phyloP scores from a whole-genome alignment of 2,329 filamentous ascomycete species.

The Diaporthe sp. region DNA sequence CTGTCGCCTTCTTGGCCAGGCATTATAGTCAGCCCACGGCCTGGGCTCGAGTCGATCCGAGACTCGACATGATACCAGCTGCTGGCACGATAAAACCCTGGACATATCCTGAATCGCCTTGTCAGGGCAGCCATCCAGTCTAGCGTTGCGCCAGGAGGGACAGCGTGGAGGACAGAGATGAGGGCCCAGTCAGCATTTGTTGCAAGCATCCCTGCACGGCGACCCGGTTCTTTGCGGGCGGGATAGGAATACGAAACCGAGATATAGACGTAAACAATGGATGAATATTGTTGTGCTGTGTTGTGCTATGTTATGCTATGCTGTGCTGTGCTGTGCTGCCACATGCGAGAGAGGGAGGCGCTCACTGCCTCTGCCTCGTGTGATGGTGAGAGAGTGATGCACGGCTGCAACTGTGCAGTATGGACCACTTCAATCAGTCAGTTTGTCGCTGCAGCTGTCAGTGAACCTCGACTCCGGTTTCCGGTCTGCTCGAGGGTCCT shows the following conservation, averaged over 20 bases:
- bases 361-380: neutral
- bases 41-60: conserved; percentile 24
- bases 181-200: neutral
- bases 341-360: neutral
- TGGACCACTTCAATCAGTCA: neutral
- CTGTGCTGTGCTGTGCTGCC: conserved; percentile 2
- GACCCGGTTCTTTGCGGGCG: neutral
- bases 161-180: neutral
- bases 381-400: neutral
- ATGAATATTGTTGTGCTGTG: neutral
- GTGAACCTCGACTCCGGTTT: conserved; percentile 18
- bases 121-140: neutral
- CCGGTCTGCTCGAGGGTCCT: conserved; percentile 15
- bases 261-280: neutral
- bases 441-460: neutral
- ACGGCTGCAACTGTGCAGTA: no score
- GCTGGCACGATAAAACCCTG: neutral
- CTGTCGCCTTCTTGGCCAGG: conserved; percentile 6
- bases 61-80: conserved; percentile 24
- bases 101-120: conserved; percentile 7
- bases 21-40: neutral
- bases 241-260: conserved; percentile 18
- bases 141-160: neutral
- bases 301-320: neutral
- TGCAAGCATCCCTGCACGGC: neutral